A percentile compares a stretch with the other conserved stretches of the same genome.
phyloP scores from a whole-genome alignment of 169 alveolate genomes.

The Cryptosporidium sp. region DNA sequence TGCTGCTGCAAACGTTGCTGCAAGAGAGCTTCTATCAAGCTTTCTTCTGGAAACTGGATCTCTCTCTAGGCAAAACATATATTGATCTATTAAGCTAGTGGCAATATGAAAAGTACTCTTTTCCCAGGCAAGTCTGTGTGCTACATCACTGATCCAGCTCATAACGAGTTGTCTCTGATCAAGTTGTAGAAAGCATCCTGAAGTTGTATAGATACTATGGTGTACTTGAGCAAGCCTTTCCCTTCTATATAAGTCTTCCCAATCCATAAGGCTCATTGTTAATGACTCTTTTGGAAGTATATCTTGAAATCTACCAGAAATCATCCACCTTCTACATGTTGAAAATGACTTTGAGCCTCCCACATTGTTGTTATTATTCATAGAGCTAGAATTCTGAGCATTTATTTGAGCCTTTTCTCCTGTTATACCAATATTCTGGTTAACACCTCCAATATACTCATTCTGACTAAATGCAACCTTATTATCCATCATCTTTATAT shows the following conservation, averaged over 20 bases:
- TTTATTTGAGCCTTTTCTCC: not conserved
- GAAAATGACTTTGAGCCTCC: slow-evolving; percentile 59
- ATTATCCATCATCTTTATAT: slow-evolving; percentile 18
- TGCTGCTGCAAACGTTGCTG: slow-evolving; percentile 72
- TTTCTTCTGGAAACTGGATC: slow-evolving; percentile 52
- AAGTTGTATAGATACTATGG: slow-evolving; percentile 50
- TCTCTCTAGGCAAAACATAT: slow-evolving; percentile 52
- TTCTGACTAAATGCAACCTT: slow-evolving; percentile 4
- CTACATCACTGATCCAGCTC: slow-evolving; percentile 75
- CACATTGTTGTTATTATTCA: not conserved
- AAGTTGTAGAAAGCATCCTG: slow-evolving; percentile 57
- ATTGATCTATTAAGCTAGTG: slow-evolving; percentile 52
- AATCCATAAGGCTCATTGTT: slow-evolving; percentile 61
- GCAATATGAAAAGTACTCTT: slow-evolving; percentile 67
- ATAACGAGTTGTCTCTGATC: slow-evolving; percentile 64
- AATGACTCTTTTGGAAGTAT: slow-evolving; percentile 62
- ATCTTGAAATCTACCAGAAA: slow-evolving; percentile 61
- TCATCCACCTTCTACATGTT: slow-evolving; percentile 64
- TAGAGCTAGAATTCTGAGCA: slow-evolving; percentile 12
- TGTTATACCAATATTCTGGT: not conserved
- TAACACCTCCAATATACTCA: slow-evolving; percentile 1
- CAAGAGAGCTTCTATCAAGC: slow-evolving; percentile 53
- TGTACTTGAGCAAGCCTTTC: slow-evolving; percentile 66
- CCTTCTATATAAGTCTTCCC: slow-evolving; percentile 72
- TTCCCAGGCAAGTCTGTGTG: slow-evolving; percentile 69